Evolutionary conservation across 1,284 basidiomycete genomes (phyloP), one percentile per base, ranked within the genome.

Genomic region (Apiotrichum gamsii): DNA sequence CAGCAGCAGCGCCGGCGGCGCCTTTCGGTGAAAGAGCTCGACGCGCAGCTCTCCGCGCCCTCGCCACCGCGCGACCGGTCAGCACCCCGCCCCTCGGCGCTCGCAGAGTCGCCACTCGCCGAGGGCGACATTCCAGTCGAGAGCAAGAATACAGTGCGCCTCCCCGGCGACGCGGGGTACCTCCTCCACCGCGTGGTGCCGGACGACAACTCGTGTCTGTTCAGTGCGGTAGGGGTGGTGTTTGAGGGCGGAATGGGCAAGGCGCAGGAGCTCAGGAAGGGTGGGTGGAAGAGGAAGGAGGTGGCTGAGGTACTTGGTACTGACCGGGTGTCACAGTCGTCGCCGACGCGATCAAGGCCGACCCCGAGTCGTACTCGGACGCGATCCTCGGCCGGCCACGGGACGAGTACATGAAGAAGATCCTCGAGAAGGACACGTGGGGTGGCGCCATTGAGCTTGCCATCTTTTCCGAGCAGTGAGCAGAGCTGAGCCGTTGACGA

Each of bases 141-240:
- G 48, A 49, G 37, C 39, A 25, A 42, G 18, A 56, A 66, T 14
- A 57, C 56, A 23, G 58, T 70, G 8, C 43, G 56, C 24, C 31
- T 70, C 29, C 71, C 67, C 24, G 65, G 72, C 32, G 65, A 69
- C 41, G 80, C 81, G 2, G 69, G 65, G 9, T 65, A 38, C 30
- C 52, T 65, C 16, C 51, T 58, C 36, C 56, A 69, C n/a, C 53
- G 89, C 80, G 77, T 90, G 45, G 87, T 93, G 9, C 90, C 89
- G 13, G 90, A 94, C 62, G 89, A 93, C 71, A 95, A 94, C 59
- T 87, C 88, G 4, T 96, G 91, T 69, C 75, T 96, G 30, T 96
- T 95, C 73, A 85, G 84, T 5, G 83, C 89, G 2, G 75, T 90
- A 29, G 87, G 85, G 5, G 75, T 94, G 34, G 76, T 93, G 4